phyloP scores from a whole-genome alignment of 169 alveolate genomes.

The Plasmodium vinckei region DNA sequence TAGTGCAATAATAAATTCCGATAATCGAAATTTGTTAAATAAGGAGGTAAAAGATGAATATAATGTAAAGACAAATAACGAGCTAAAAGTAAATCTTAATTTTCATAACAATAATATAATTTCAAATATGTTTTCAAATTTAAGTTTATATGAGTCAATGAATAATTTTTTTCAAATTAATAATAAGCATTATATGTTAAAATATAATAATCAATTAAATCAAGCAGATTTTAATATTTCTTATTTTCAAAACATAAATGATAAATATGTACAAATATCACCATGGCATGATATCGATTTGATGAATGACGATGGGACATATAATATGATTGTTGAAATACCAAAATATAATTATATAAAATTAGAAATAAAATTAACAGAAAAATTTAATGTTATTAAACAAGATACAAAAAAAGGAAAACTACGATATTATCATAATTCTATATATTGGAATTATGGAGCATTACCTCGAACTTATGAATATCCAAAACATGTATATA shows the following conservation, averaged over 20 bases:
- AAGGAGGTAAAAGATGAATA: slow-evolving; percentile 26
- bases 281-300: slow-evolving; percentile 68
- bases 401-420: slow-evolving; percentile 72
- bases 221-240: slow-evolving; percentile 39
- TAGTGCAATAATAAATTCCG: neutral
- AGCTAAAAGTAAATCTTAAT: slow-evolving; percentile 39
- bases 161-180: slow-evolving; percentile 38
- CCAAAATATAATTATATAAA: slow-evolving; percentile 63
- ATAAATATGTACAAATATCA: slow-evolving; percentile 33
- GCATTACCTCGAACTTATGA: slow-evolving; percentile 63
- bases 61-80: slow-evolving; percentile 48
- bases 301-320: slow-evolving; percentile 64
- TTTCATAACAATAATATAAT: slow-evolving; percentile 65
- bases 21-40: neutral
- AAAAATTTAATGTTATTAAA: slow-evolving; percentile 59
- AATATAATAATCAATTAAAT: slow-evolving; percentile 52
- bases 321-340: slow-evolving; percentile 61
- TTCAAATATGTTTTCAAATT: slow-evolving; percentile 63
- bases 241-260: slow-evolving; percentile 36
- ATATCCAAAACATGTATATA: slow-evolving; percentile 53
- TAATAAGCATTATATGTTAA: slow-evolving; percentile 45
- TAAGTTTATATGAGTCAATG: slow-evolving; percentile 28
- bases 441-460: slow-evolving; percentile 71
- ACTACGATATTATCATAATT: slow-evolving; percentile 54
- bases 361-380: slow-evolving; percentile 51